These are phyloP conservation scores for Annona cherimola DNA, from an alignment of 164 flowering plant genomes.

Conservation along the genomic window DNA sequence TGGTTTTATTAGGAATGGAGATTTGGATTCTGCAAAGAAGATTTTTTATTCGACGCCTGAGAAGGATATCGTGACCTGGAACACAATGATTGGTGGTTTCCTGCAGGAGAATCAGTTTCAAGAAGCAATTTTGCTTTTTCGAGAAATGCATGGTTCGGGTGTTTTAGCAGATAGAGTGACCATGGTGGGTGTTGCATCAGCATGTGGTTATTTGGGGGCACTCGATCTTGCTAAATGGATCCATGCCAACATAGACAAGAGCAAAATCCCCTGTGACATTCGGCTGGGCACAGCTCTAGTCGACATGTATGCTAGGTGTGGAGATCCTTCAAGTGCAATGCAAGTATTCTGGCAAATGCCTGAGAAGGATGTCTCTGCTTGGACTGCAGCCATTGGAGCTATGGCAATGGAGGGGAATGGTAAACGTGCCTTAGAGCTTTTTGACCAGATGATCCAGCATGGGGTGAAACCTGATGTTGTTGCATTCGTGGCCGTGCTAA, in stretches of 20 bases:
- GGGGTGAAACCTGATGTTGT: constrained; percentile 45
- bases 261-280: constrained; percentile 30
- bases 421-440: constrained; percentile 34
- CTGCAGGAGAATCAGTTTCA: constrained; percentile 40
- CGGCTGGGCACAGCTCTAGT: constrained; percentile 43
- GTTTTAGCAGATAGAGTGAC: constrained; percentile 45
- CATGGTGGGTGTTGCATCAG: constrained; percentile 50
- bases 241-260: constrained; percentile 27
- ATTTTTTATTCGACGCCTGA: constrained; percentile 37
- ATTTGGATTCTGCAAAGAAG: constrained; percentile 33
- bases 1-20: constrained; percentile 37
- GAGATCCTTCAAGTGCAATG: constrained; percentile 39
- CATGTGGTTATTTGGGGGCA: constrained; percentile 54
- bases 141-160: constrained; percentile 45
- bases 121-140: constrained; percentile 44
- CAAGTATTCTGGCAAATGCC: constrained; percentile 29
- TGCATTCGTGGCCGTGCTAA: constrained; percentile 35
- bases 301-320: constrained; percentile 65
- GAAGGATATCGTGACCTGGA: constrained; percentile 51
- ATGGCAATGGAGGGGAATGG: constrained; percentile 51
- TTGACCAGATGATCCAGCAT: constrained; percentile 34
- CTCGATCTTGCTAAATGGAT: constrained; percentile 46
- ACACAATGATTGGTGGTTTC: constrained; percentile 38
- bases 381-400: constrained; percentile 54
- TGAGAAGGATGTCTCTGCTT: constrained; percentile 45